These are phyloP conservation scores for Talaromyces piceae DNA, from an alignment of 2,329 filamentous ascomycete species.

Conservation along the genomic window DNA sequence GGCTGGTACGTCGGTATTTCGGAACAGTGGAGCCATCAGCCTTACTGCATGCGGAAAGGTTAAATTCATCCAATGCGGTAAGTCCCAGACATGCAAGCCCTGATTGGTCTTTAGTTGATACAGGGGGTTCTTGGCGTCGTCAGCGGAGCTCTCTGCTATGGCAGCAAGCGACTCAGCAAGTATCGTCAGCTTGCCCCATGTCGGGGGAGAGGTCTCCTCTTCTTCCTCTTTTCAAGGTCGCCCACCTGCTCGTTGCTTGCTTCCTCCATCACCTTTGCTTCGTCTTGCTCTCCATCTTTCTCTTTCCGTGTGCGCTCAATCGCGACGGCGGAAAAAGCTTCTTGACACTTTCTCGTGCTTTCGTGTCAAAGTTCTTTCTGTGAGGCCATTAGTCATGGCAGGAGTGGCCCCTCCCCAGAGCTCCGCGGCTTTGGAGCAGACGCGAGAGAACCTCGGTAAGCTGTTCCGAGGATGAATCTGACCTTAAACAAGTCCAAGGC, in stretches of 20 bases:
- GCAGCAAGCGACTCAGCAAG: neutral
- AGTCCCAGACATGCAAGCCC: neutral
- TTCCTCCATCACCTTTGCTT: neutral
- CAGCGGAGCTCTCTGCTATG: neutral
- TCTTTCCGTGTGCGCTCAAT: neutral
- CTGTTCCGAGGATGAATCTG: neutral
- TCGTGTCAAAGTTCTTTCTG: neutral
- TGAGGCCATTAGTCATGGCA: neutral
- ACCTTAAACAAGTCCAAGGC: neutral
- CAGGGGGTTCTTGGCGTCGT: conserved; percentile 9
- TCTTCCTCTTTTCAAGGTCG: neutral
- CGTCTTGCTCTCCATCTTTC: neutral
- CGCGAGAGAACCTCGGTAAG: neutral
- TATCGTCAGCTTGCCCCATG: neutral
- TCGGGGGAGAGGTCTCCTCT: neutral
- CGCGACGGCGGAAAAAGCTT: neutral
- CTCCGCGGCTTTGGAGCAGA: neutral
- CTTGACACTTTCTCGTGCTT: neutral
- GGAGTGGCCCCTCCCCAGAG: neutral
- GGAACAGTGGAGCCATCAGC: neutral
- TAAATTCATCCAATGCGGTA: neutral
- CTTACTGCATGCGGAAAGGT: neutral
- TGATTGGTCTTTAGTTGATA: neutral
- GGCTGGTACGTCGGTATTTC: neutral
- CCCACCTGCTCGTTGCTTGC: neutral